phyloP scores from a whole-genome alignment of 108 stramenopile genomes.

The Cylindrotheca closterium region DNA sequence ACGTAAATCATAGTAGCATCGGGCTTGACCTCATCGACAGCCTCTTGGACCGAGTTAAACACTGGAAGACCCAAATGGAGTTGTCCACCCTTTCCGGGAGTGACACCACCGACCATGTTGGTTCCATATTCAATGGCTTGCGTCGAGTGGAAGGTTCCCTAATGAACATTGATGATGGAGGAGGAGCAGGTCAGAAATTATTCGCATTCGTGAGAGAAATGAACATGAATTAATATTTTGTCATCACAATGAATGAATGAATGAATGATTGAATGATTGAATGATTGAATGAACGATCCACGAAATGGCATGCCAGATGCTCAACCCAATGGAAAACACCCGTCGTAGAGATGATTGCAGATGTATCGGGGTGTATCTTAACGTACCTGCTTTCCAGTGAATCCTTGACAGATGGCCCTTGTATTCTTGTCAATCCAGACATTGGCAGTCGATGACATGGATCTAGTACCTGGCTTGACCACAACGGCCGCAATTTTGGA shows the following conservation, averaged over 20 bases:
- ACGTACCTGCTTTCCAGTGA: conserved; percentile 96
- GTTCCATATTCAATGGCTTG: conserved; percentile 99
- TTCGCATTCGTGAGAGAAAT: background rate
- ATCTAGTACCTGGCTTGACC: conserved; percentile 30
- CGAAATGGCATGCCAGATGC: too few species aligned
- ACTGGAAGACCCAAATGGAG: conserved; percentile 95
- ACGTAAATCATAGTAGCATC: conserved; percentile 99
- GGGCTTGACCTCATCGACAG: conserved; percentile 80
- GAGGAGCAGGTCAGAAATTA: too few species aligned
- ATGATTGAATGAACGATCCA: background rate
- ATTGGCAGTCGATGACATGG: conserved; percentile 85
- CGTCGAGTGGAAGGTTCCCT: conserved; percentile 83
- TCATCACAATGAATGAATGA: background rate
- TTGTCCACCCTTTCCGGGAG: conserved; percentile 95
- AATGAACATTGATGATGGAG: too few species aligned
- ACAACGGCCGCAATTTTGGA: conserved; percentile 13
- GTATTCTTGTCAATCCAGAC: conserved; percentile 99
- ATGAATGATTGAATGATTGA: too few species aligned
- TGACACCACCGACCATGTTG: conserved; percentile 97
- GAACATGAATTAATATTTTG: background rate
- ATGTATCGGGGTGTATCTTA: background rate
- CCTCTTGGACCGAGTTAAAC: conserved; percentile 92
- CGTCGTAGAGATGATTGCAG: too few species aligned
- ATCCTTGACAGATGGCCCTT: conserved; percentile 97
- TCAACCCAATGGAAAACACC: too few species aligned